phyloP scores from a whole-genome alignment of 1,284 basidiomycete genomes.

The Tilletiopsis washingtonensis region DNA sequence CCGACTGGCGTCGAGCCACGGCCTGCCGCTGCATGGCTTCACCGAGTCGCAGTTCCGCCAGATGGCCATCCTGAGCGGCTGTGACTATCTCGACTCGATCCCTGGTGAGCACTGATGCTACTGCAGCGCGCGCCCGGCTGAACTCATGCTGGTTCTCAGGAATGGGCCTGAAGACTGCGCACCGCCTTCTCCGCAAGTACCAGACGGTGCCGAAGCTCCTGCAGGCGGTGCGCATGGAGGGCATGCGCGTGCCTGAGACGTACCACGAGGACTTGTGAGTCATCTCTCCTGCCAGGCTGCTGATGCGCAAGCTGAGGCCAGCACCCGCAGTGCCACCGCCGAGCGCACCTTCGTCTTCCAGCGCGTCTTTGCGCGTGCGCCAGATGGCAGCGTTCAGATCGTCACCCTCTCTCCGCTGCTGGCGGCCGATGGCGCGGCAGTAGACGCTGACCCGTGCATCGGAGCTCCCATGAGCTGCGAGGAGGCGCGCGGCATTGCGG shows the following conservation, averaged over 20 bases:
- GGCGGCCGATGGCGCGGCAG: slow-evolving; percentile 12
- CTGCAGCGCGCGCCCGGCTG: neutral
- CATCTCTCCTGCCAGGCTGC: too few relatives aligned
- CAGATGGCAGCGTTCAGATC: slow-evolving; percentile 8
- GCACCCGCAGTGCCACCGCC: too few relatives aligned
- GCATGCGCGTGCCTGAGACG: slow-evolving; percentile 67
- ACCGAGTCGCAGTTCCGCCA: slow-evolving; percentile 78
- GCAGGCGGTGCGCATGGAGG: slow-evolving; percentile 70
- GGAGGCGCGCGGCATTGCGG: slow-evolving; percentile 57
- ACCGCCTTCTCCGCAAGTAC: slow-evolving; percentile 69
- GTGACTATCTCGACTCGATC: slow-evolving; percentile 66
- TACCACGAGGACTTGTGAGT: slow-evolving; percentile 58
- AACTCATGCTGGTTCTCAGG: slow-evolving; percentile 17
- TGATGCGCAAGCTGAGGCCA: too few relatives aligned
- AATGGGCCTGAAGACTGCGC: slow-evolving; percentile 71
- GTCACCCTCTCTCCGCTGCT: slow-evolving; percentile 36
- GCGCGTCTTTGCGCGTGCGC: slow-evolving; percentile 73
- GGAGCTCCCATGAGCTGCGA: slow-evolving; percentile 30
- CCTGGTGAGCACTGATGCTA: slow-evolving; percentile 1
- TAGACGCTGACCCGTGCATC: slow-evolving; percentile 32
- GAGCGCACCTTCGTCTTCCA: slow-evolving; percentile 93
- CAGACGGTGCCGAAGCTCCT: slow-evolving; percentile 80
- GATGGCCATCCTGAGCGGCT: slow-evolving; percentile 95
- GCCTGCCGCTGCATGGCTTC: slow-evolving; percentile 79
- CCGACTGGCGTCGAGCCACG: slow-evolving; percentile 65